Evolutionary conservation across 805 yeast genomes (phyloP).

Genomic region (Aciculoconidium aculeatum): DNA sequence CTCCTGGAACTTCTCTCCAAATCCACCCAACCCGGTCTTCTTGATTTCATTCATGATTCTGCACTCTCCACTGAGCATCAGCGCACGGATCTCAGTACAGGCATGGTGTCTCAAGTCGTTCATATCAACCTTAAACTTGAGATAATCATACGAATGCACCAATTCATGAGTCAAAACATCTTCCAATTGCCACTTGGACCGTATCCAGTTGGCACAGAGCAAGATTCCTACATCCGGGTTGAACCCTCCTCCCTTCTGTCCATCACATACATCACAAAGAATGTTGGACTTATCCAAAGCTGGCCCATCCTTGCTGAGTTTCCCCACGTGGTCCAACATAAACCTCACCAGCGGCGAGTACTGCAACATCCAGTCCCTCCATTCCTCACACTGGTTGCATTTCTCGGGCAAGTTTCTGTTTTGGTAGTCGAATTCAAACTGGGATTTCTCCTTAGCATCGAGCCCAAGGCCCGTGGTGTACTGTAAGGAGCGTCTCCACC

Average conservation of each 20-base stretch:
- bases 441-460: conserved; percentile 42
- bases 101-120: conserved; percentile 86
- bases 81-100: conserved; percentile 93
- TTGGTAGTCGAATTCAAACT: conserved; percentile 55
- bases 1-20: conserved; percentile 80
- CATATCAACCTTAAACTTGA: conserved; percentile 86
- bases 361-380: conserved; percentile 71
- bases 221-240: conserved; percentile 85
- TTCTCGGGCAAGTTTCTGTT: conserved; percentile 38
- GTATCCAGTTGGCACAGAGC: conserved; percentile 77
- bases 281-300: conserved; percentile 47
- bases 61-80: conserved; percentile 91
- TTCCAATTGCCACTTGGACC: conserved; percentile 74
- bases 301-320: conserved; percentile 43
- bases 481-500: conserved; percentile 74
- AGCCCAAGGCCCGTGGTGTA: conserved; percentile 69
- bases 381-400: conserved; percentile 67
- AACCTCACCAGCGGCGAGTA: conserved; percentile 83
- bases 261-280: conserved; percentile 79
- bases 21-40: conserved; percentile 44
- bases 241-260: conserved; percentile 82
- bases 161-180: conserved; percentile 91
- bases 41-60: conserved; percentile 80
- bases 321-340: conserved; percentile 77
- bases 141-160: conserved; percentile 87